Evolutionary conservation across 2,329 filamentous ascomycete species (phyloP), one percentile per base, ranked within the genome.

Genomic region (Monilinia aucupariae): DNA sequence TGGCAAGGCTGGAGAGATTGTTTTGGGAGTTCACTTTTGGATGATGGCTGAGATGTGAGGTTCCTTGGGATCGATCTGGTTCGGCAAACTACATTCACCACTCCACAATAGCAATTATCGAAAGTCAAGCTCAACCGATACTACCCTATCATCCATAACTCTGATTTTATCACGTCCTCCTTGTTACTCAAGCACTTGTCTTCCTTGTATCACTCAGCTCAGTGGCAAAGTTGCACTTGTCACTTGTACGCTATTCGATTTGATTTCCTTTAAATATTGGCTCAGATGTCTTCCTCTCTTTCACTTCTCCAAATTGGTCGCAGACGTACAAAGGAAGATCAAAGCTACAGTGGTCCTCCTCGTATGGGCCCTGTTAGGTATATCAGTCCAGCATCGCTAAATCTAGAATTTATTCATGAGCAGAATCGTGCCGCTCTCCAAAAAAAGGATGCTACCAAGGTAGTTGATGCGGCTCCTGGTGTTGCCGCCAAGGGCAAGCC

Each of bases 401-500:
- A 81, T 75, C 83, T 87, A 72, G 80, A 82, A 78, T 82, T 81
- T 80, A 76, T 87, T 66, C 79, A 82, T 71, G 78, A 84, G 76
- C 85, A 87, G 85, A 84, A 83, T 71, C 79, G 78, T 64, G 76
- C 79, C 69, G 79, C 77, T 72, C 75, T 80, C 51, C 78, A 80
- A 59, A 80, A 77, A 66, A 79, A 80, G 55, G 74, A 73, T 69
- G 64, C 64, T 62, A 77, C 84, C 50, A 81, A 80, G 66, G 74
- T 76, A 55, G 74, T 75, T 20, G 80, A 81, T 54, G 75, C 77
- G n/a, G 74, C 76, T 10, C 73, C 78, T 15, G 78, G 78, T 61
- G 75, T 76, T 61, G 76, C 81, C 27, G 76, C 79, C 34, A 87
- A 87, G 59, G 72, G 82, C 59, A 96, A 94, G 75, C 94, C 94